A percentile compares a stretch with the other conserved stretches of the same genome.
These are phyloP conservation scores for Suhomyces sp. DNA, from an alignment of 805 yeast species.

Conservation along the genomic window DNA sequence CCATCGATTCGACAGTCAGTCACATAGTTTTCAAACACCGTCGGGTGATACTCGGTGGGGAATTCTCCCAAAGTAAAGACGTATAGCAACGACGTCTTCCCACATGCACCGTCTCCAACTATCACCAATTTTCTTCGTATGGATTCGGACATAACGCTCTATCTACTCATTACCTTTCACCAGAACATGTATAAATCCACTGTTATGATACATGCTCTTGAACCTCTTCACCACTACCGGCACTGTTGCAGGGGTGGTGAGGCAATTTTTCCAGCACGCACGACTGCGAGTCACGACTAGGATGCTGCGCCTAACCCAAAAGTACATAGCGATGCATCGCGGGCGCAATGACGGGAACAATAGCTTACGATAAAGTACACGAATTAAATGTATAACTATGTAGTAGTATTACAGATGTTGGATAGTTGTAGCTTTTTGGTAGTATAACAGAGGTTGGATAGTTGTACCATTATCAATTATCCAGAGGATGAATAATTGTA, in stretches of 20 bases:
- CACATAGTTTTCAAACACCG: slow-evolving; percentile 91
- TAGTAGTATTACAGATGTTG: too few species aligned
- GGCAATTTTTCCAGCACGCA: neutral
- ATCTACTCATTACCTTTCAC: neutral
- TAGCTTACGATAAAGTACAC: neutral
- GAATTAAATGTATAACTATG: neutral
- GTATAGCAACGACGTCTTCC: slow-evolving; percentile 85
- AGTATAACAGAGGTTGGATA: too few species aligned
- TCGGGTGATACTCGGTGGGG: slow-evolving; percentile 90
- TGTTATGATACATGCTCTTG: neutral
- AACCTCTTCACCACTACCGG: neutral
- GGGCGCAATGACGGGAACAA: neutral
- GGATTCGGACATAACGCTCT: slow-evolving; percentile 26
- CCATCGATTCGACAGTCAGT: slow-evolving; percentile 95
- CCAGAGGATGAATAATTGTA: too few species aligned
- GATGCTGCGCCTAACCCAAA: neutral
- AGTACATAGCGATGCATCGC: neutral
- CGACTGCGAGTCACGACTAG: neutral
- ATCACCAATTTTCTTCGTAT: slow-evolving; percentile 70
- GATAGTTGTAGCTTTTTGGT: too few species aligned
- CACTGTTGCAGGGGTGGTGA: neutral
- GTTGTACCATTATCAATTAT: too few species aligned
- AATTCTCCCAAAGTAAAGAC: slow-evolving; percentile 92
- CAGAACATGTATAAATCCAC: neutral
- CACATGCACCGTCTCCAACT: slow-evolving; percentile 95